A percentile compares a stretch with the other conserved stretches of the same genome.
phyloP scores from a whole-genome alignment of 2,329 filamentous ascomycete genomes.

The Diaporthe helianthi region DNA sequence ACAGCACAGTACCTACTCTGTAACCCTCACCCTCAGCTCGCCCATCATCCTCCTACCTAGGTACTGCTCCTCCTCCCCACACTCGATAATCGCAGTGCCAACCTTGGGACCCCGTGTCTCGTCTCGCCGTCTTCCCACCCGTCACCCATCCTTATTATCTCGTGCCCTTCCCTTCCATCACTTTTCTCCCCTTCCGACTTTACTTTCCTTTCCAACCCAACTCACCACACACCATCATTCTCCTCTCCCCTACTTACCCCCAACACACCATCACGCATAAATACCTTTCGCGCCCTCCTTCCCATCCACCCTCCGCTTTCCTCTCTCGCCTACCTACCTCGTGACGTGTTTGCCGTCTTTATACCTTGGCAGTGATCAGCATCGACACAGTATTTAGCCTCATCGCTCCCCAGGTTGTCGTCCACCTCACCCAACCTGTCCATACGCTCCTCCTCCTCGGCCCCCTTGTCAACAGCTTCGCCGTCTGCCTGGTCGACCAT shows the following conservation, averaged over 20 bases:
- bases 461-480: conserved; percentile 23
- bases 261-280: conserved; percentile 29
- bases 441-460: neutral
- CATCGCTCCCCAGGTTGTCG: conserved; percentile 33
- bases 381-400: conserved; percentile 27
- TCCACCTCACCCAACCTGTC: conserved; percentile 1
- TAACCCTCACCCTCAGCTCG: conserved; percentile 20
- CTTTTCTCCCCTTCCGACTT: conserved; percentile 41
- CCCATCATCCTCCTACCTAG: conserved; percentile 10
- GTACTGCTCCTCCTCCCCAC: conserved; percentile 28
- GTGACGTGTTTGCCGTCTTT: conserved; percentile 3
- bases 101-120: conserved; percentile 34
- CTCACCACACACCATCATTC: conserved; percentile 37
- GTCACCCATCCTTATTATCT: conserved; percentile 37
- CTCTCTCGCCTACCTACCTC: conserved; percentile 24
- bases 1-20: conserved; percentile 8
- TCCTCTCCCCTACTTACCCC: conserved; percentile 29
- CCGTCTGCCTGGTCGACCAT: neutral
- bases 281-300: conserved; percentile 35
- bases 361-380: conserved; percentile 21
- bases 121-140: conserved; percentile 35
- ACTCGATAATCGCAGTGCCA: conserved; percentile 35
- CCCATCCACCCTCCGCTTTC: conserved; percentile 28
- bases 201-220: conserved; percentile 41
- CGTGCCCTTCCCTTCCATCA: conserved; percentile 37